These are phyloP conservation scores for Mucor lusitanicus DNA, from an alignment of 371 early-diverging fungal species.

Conservation along the genomic window DNA sequence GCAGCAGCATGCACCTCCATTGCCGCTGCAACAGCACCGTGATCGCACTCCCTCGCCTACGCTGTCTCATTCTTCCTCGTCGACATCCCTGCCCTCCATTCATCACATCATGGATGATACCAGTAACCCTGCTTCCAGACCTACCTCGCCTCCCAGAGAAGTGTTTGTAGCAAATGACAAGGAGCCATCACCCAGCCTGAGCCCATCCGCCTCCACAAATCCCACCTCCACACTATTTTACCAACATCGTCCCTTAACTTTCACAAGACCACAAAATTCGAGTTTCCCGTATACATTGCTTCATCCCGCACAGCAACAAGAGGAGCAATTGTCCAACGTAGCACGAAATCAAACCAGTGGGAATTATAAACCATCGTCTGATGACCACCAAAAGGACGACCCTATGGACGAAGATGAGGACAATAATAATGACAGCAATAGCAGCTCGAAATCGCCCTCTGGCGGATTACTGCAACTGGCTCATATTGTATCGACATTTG, in stretches of 20 bases:
- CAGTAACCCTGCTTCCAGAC: not conserved
- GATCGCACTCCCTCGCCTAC: constrained; percentile 19
- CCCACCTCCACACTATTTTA: constrained; percentile 19
- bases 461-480: constrained; percentile 35
- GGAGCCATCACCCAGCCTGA: not conserved
- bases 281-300: constrained; percentile 32
- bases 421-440: not conserved
- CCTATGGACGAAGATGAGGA: constrained; percentile 9
- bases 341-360: constrained; percentile 19
- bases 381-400: constrained; percentile 14
- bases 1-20: not conserved
- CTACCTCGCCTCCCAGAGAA: constrained; percentile 5
- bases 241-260: constrained; percentile 35
- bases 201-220: not conserved
- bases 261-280: constrained; percentile 14
- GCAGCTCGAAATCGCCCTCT: constrained; percentile 4
- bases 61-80: constrained; percentile 25
- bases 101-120: constrained; percentile 21
- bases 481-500: constrained; percentile 50
- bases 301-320: constrained; percentile 28
- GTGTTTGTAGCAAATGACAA: not conserved
- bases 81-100: constrained; percentile 25
- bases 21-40: constrained; percentile 1
- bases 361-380: constrained; percentile 6
- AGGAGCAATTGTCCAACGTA: constrained; percentile 9